These are phyloP conservation scores for Mycena pura DNA, from an alignment of 768 basidiomycete genomes.

Conservation along the genomic window DNA sequence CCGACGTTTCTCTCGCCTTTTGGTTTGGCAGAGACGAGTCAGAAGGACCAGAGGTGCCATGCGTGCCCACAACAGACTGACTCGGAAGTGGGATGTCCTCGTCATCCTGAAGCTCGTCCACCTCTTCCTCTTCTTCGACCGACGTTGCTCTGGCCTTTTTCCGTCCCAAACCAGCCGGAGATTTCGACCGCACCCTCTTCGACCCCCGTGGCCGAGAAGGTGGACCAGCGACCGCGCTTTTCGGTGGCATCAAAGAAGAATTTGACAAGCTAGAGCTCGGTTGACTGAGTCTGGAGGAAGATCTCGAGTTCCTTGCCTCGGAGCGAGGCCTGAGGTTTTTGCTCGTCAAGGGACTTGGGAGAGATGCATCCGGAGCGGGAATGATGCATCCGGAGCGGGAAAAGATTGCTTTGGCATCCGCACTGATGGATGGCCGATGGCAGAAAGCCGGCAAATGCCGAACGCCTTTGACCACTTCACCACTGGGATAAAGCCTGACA, in stretches of 20 bases:
- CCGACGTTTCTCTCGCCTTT: no score
- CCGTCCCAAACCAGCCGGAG: neutral
- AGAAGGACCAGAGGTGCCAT: no score
- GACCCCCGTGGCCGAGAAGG: neutral
- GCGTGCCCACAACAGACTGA: no score
- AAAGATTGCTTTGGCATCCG: no score
- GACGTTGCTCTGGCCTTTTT: neutral
- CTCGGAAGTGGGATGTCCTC: neutral
- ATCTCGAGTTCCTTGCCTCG: slow-evolving; percentile 3
- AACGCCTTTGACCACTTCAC: no score
- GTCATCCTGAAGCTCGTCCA: slow-evolving; percentile 9
- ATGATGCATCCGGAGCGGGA: no score
- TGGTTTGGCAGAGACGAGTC: no score
- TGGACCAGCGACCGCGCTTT: neutral
- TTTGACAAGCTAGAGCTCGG: slow-evolving; percentile 11
- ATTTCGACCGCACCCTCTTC: neutral
- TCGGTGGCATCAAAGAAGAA: slow-evolving; percentile 11
- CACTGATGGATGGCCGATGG: no score
- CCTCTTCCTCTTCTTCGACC: neutral
- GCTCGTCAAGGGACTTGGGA: slow-evolving; percentile 16
- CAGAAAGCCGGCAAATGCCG: no score
- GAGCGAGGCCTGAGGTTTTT: slow-evolving; percentile 12
- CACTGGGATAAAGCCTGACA: no score
- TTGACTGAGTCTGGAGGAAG: neutral
- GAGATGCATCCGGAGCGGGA: slow-evolving; percentile 7